Evolutionary conservation across 2,329 filamentous ascomycete species (phyloP), one percentile per base, ranked within the genome.

Genomic region (Teratosphaeria epicoccoides): DNA sequence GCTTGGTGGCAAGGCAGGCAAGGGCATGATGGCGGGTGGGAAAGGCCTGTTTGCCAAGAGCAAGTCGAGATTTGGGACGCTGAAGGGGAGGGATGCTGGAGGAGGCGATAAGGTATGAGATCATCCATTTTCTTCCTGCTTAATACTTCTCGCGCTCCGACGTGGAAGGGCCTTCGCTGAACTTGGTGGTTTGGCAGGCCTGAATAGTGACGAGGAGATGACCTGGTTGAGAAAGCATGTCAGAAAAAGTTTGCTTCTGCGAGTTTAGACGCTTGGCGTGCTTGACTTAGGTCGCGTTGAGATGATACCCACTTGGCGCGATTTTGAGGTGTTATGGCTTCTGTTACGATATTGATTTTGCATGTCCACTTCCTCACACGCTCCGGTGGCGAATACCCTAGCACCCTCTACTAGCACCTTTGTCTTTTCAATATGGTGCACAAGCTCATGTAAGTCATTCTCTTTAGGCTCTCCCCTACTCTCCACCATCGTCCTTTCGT

Each of bases 1-100:
- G 17, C 73, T 85, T 53, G 79, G 83, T 54, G 82, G 82, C 23
- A 84, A 84, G 63, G 82, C 81, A 26, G 28, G 28, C n/a, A 40
- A 40, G 33, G 33, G 33, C 33, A 40, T 40, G 33, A 79, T 80
- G 57, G 89, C 88, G 66, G 88, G 88, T 53, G 89, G 90, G 47
- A 95, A 95, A 73, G 91, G 90, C 49, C 71, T 96, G 57, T 84
- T 96, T 68, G 88, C 86, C 59, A 95, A 95, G 73, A 88, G 90
- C 60, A 91, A 87, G 72, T 91, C 80, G 72, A 91, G 88, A 70
- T 82, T 95, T 63, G 63, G 61, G 46, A 57, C 52, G 50, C 52
- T 56, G 48, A 75, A 75, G 68, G 75, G 78, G 56, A 79, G 77
- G 66, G 80, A 79, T 57, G 81, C 83, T 56, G 70, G 70, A 49